These are phyloP conservation scores for Irpex rosettiformis DNA, from an alignment of 1,284 basidiomycete species.

Conservation along the genomic window DNA sequence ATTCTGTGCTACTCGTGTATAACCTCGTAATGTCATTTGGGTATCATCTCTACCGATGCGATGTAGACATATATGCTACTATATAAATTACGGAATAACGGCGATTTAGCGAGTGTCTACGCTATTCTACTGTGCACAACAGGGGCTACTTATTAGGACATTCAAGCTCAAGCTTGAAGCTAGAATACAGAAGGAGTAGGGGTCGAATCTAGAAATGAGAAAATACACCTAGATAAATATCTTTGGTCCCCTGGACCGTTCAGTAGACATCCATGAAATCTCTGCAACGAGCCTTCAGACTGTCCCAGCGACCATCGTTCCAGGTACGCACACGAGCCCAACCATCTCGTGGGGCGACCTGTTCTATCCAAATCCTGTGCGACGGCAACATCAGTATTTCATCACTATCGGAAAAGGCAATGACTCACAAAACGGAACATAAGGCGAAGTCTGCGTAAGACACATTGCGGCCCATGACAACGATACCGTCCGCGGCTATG, in stretches of 20 bases:
- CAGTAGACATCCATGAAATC: slow-evolving; percentile 58
- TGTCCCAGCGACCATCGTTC: slow-evolving; percentile 61
- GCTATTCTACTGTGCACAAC: neutral
- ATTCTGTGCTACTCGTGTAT: no score
- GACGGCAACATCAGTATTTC: slow-evolving; percentile 3
- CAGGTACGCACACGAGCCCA: slow-evolving; percentile 60
- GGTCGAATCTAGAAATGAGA: neutral
- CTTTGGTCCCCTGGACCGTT: slow-evolving; percentile 5
- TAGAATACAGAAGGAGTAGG: neutral
- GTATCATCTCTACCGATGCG: neutral
- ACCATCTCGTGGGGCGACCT: slow-evolving; percentile 62
- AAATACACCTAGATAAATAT: neutral
- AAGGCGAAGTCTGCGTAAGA: slow-evolving; percentile 70
- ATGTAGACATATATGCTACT: neutral
- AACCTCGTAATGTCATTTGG: neutral
- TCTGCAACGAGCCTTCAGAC: slow-evolving; percentile 54
- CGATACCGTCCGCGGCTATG: slow-evolving; percentile 52
- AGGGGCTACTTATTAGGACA: neutral
- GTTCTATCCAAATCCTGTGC: slow-evolving; percentile 57
- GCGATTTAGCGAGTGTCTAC: neutral
- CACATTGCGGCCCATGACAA: slow-evolving; percentile 60
- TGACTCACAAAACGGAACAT: slow-evolving; percentile 49
- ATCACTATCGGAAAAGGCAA: neutral
- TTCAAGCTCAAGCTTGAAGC: neutral
- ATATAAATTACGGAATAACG: neutral